Base-by-base conservation (phyloP, 768 basidiomycete species). In the Collybia mongolica region DNA sequence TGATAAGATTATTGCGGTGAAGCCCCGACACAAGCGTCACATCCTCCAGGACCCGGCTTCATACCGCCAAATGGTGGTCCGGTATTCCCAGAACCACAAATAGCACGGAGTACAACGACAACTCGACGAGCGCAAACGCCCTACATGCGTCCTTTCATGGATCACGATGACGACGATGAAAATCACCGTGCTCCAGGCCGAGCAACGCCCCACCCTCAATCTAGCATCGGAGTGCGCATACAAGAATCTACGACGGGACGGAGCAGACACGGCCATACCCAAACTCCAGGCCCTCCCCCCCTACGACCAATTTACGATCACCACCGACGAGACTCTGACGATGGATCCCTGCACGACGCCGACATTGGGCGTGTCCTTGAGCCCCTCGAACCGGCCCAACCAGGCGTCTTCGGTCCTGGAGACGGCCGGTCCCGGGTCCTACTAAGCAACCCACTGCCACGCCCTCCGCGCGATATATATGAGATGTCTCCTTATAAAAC, bases 391-490 rank as follows among this genome's bases (percentile, higher is more conserved):
- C 24, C 24, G 19, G 18, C 28, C 19, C 37, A 20, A 38, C 36
- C 50, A 8, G 24, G 24, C 39, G 26, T n/a, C 15, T 52, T 39
- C 7, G 46, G 36, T 19, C 46, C 46, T 38, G 9, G 36, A 47
- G 6, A 39, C 5, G 11, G 11, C 6, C 17, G 46, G 6, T 24
- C 46, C 36, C 32, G 32, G 20, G 28, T 11, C 7, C 52, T 46
- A 15, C 37, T 46, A 23, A 19, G 39, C 5, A 86, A 90, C 60
- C 86, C 86, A 4, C 79, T 90, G 7, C 88, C 88, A 0, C 51
- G 61, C 2, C 86, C 81, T 0, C 88, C 88, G 0, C 66, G 67
- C 24, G 81, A 88, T 59, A 48, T 89, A 6, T 86, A 83, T 63
- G 73, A 77, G 11, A 65, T 67, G 22, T 72, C 82, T 0, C 83